A percentile compares a stretch with the other conserved stretches of the same genome.
Evolutionary conservation across 192 early-diverging fungal genomes (phyloP).

Genomic region (Geranomyces variabilis): DNA sequence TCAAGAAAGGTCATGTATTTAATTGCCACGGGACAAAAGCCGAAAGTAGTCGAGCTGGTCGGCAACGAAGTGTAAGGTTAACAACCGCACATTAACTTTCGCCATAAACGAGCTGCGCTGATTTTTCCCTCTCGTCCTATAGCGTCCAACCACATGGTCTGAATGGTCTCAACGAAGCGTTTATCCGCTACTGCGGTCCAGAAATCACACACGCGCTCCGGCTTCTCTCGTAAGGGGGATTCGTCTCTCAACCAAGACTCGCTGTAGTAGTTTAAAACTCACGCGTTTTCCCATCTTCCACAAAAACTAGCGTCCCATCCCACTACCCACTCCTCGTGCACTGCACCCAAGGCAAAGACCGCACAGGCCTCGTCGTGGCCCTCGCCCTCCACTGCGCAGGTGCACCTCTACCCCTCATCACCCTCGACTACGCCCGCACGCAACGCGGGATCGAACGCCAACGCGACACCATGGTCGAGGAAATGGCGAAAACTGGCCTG

Average conservation of each 20-base stretch:
- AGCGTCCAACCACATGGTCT: conserved; percentile 43
- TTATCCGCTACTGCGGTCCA: conserved; percentile 37
- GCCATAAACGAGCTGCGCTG: not conserved
- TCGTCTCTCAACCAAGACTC: too few species aligned
- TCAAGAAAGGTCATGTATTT: conserved; percentile 36
- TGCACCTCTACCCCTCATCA: conserved; percentile 25
- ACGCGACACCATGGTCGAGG: conserved; percentile 27
- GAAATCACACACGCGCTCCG: conserved; percentile 38
- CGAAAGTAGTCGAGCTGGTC: conserved; percentile 32
- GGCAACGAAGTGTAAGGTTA: conserved; percentile 24
- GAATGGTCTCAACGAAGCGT: conserved; percentile 42
- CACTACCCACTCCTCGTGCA: conserved; percentile 51
- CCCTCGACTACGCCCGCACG: conserved; percentile 27
- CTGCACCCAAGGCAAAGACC: conserved; percentile 59
- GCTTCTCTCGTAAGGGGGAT: too few species aligned
- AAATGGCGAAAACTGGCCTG: conserved; percentile 40
- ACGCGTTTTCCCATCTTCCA: too few species aligned
- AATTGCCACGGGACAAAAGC: conserved; percentile 37
- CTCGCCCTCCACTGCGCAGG: conserved; percentile 26
- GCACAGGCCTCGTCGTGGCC: conserved; percentile 42
- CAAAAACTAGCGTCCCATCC: not conserved
- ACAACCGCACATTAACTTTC: too few species aligned
- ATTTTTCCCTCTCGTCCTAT: not conserved
- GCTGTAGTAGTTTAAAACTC: too few species aligned
- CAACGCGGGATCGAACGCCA: conserved; percentile 21